These are phyloP conservation scores for Domatiomyces globalis DNA, from an alignment of 2,329 filamentous ascomycete genomes.

Conservation along the genomic window DNA sequence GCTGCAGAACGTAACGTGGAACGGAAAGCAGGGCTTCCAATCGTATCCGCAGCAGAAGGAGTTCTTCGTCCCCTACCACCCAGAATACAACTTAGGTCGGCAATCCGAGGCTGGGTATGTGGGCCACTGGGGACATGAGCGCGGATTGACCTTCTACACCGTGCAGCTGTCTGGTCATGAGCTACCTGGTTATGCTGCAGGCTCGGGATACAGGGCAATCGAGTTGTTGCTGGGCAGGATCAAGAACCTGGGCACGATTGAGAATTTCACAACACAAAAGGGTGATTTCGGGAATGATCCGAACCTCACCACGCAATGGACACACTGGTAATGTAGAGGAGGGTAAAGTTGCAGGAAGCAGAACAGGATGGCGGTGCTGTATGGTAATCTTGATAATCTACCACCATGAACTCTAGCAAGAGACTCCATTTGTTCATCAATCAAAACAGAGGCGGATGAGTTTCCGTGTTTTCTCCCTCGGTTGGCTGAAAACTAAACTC, in stretches of 20 bases:
- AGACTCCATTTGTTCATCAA: no score
- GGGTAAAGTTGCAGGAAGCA: neutral
- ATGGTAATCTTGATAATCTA: neutral
- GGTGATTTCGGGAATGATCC: neutral
- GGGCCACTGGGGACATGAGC: conserved; percentile 29
- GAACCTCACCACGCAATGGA: neutral
- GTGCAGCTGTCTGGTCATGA: conserved; percentile 16
- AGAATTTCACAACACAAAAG: neutral
- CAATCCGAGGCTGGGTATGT: conserved; percentile 29
- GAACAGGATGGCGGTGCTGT: neutral
- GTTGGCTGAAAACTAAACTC: no score
- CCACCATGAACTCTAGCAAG: neutral
- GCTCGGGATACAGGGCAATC: conserved; percentile 53
- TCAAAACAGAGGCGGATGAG: no score
- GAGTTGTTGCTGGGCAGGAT: conserved; percentile 59
- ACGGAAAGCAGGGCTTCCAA: conserved; percentile 34
- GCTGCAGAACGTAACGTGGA: conserved; percentile 41
- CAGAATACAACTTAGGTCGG: conserved; percentile 24
- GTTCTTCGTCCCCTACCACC: conserved; percentile 32
- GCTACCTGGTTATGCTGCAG: conserved; percentile 32
- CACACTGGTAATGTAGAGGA: neutral
- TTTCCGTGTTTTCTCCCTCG: no score
- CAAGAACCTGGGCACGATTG: conserved; percentile 1
- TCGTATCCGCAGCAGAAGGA: conserved; percentile 25
- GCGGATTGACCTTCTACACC: conserved; percentile 29